Conservation (phyloP, 495 filamentous ascomycete genomes). For the Physcia stellaris region DNA sequence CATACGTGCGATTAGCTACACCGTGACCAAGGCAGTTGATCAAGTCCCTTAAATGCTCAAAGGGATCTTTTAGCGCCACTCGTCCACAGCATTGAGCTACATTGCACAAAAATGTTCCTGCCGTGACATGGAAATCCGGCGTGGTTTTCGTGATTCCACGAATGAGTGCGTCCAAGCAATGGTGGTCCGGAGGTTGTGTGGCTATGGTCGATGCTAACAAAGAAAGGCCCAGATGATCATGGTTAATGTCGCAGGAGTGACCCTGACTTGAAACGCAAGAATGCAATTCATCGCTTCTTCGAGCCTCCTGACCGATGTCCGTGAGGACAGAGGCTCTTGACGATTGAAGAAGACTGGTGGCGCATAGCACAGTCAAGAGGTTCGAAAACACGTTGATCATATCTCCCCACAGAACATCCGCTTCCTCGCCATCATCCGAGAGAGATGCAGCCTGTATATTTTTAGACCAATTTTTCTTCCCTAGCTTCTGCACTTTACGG, state of each 20-base stretch:
- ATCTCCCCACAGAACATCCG: neutral
- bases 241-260: constrained; percentile 1
- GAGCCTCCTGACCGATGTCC: neutral
- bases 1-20: too few species aligned
- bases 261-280: neutral
- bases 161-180: neutral
- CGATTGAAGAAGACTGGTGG: neutral
- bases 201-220: neutral
- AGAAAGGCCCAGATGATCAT: constrained; percentile 4
- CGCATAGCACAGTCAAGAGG: constrained; percentile 3
- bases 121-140: neutral
- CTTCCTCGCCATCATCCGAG: neutral
- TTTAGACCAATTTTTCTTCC: neutral
- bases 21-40: constrained; percentile 7
- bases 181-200: neutral
- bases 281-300: neutral
- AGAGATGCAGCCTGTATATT: neutral
- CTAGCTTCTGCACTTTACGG: neutral
- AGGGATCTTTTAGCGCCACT: constrained; percentile 5
- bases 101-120: constrained; percentile 8
- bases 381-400: neutral
- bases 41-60: constrained; percentile 6
- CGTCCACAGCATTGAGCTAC: constrained; percentile 12
- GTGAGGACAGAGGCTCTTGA: neutral
- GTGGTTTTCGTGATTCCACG: neutral